Conservation (phyloP, 2,329 filamentous ascomycete genomes). For the Fusarium caatingaense region DNA sequence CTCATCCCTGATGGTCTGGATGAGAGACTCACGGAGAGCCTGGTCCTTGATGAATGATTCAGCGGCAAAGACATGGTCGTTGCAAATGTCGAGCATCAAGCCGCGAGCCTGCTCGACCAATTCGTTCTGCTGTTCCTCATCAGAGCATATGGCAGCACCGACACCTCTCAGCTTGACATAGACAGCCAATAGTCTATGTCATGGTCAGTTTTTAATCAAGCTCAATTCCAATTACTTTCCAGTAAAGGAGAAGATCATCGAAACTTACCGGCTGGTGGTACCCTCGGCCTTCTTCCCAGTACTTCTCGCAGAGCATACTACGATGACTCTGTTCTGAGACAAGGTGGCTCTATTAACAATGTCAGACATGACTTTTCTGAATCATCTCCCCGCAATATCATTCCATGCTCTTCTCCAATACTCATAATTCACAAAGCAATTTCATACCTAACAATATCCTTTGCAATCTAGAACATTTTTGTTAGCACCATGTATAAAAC, state of each 20-base stretch:
- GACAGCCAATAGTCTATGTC: conserved; percentile 66
- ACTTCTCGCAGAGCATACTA: conserved; percentile 96
- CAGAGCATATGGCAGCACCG: conserved; percentile 63
- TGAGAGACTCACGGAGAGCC: conserved; percentile 68
- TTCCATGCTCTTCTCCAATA: background rate
- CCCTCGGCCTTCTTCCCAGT: conserved; percentile 94
- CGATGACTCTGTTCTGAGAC: conserved; percentile 78
- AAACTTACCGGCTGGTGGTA: conserved; percentile 89
- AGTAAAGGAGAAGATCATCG: background rate
- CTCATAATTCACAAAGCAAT: background rate
- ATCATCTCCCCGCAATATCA: conserved; percentile 10
- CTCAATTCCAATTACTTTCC: background rate
- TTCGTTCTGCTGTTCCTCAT: conserved; percentile 61
- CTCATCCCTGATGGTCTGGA: conserved; percentile 77
- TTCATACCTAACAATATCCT: conserved; percentile 57
- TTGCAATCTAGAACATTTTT: conserved; percentile 51
- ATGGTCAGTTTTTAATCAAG: background rate
- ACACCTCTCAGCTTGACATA: conserved; percentile 68
- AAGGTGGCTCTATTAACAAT: conserved; percentile 59
- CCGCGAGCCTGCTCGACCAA: conserved; percentile 74
- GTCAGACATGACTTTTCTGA: conserved; percentile 29
- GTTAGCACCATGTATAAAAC: conserved; percentile 18
- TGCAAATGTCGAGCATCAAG: conserved; percentile 83
- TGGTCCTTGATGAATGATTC: conserved; percentile 69
- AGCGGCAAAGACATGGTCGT: conserved; percentile 83